Conservation (phyloP, 495 filamentous ascomycete species). For the Aspergillus homomorphus region DNA sequence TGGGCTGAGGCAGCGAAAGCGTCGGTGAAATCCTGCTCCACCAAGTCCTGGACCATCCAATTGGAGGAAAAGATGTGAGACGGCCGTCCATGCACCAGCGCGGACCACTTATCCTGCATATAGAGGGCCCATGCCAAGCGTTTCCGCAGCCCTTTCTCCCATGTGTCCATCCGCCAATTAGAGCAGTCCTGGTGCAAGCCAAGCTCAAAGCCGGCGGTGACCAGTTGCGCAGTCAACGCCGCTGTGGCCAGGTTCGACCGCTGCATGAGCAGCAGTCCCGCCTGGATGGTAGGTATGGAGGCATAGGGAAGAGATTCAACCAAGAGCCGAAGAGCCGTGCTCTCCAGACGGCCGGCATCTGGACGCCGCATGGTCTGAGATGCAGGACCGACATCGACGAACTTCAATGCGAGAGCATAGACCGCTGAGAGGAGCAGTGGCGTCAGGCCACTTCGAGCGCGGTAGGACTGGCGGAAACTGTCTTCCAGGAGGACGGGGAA, state of each 20-base stretch:
- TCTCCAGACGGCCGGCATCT: conserved; percentile 72
- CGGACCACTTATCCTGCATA: conserved; percentile 60
- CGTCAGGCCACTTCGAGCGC: conserved; percentile 72
- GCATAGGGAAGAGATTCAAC: conserved; percentile 76
- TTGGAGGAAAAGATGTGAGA: conserved; percentile 54
- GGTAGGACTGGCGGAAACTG: conserved; percentile 82
- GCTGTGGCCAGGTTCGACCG: conserved; percentile 83
- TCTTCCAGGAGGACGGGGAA: conserved; percentile 89
- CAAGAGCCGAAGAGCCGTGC: conserved; percentile 68
- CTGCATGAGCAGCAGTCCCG: conserved; percentile 84
- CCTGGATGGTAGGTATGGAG: conserved; percentile 91
- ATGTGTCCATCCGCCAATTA: conserved; percentile 50
- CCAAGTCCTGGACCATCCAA: conserved; percentile 55
- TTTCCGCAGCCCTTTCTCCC: conserved; percentile 55
- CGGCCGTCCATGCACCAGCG: conserved; percentile 53
- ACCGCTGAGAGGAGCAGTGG: conserved; percentile 84
- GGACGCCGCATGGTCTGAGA: conserved; percentile 64
- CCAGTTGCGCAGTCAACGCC: conserved; percentile 76
- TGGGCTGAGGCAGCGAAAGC: conserved; percentile 32
- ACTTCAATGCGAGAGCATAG: conserved; percentile 87
- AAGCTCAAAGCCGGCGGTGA: conserved; percentile 54
- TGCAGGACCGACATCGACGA: conserved; percentile 72
- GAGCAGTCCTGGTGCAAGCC: conserved; percentile 58
- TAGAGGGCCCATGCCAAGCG: conserved; percentile 59
- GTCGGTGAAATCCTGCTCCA: conserved; percentile 50